Evolutionary conservation across 1,139 yeast species (phyloP).

Genomic region (Fermentozyma sake): DNA sequence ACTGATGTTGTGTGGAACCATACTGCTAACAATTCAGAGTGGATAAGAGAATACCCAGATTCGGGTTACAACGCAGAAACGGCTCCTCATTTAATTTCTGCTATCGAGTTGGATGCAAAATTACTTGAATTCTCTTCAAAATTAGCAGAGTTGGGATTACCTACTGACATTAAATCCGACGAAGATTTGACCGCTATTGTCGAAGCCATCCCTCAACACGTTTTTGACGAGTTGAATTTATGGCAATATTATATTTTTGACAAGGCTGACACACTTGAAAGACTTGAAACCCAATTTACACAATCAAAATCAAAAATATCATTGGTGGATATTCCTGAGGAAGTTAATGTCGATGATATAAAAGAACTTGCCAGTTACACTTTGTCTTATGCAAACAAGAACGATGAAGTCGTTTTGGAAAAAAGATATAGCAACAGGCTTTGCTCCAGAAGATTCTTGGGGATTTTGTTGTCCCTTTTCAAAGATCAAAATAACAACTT

Average conservation of each 20-base stretch:
- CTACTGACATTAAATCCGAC: slow-evolving; percentile 45
- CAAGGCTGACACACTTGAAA: slow-evolving; percentile 31
- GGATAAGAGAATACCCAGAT: slow-evolving; percentile 86
- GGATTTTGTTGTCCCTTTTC: slow-evolving; percentile 30
- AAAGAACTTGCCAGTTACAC: slow-evolving; percentile 50
- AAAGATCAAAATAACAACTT: slow-evolving; percentile 29
- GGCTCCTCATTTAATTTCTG: slow-evolving; percentile 83
- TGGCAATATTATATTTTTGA: slow-evolving; percentile 89
- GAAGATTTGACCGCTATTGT: slow-evolving; percentile 57
- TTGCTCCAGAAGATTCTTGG: slow-evolving; percentile 47
- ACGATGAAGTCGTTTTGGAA: slow-evolving; percentile 18
- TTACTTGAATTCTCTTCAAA: slow-evolving; percentile 60
- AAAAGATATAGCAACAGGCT: slow-evolving; percentile 52
- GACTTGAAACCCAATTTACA: slow-evolving; percentile 38
- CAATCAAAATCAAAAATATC: slow-evolving; percentile 16
- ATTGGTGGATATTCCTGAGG: slow-evolving; percentile 28
- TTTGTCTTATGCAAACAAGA: slow-evolving; percentile 32
- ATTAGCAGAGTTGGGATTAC: slow-evolving; percentile 54
- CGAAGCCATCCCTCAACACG: slow-evolving; percentile 65
- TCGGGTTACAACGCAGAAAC: slow-evolving; percentile 82
- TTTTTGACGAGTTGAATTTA: slow-evolving; percentile 58
- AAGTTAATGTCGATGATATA: slow-evolving; percentile 29
- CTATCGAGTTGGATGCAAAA: slow-evolving; percentile 74
- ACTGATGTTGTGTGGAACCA: slow-evolving; percentile 95
- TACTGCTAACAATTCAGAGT: slow-evolving; percentile 83